Evolutionary conservation across 1,139 yeast genomes (phyloP).

Genomic region (Scheffersomyces insectosa): DNA sequence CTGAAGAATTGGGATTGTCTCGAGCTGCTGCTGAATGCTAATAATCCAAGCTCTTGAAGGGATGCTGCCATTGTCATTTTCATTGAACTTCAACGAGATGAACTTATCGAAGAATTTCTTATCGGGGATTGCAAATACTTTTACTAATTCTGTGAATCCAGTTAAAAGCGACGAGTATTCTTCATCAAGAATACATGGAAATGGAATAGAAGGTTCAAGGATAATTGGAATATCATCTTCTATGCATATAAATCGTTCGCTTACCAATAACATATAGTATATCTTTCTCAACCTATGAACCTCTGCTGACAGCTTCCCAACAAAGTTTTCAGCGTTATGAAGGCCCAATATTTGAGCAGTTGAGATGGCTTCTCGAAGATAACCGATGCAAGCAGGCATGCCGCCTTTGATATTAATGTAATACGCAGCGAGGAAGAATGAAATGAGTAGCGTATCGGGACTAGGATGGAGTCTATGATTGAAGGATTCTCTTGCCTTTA

Average conservation of each 20-base stretch:
- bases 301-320: slow-evolving; percentile 25
- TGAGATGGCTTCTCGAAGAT: slow-evolving; percentile 37
- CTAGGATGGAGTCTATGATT: slow-evolving; percentile 29
- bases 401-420: slow-evolving; percentile 29
- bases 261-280: slow-evolving; percentile 32
- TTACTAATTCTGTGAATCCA: slow-evolving; percentile 34
- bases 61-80: slow-evolving; percentile 3
- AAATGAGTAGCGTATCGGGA: slow-evolving; percentile 27
- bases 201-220: slow-evolving; percentile 35
- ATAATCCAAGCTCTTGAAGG: slow-evolving; percentile 22
- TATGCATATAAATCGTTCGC: slow-evolving; percentile 37
- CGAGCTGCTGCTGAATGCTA: slow-evolving; percentile 30
- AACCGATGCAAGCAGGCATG: slow-evolving; percentile 24
- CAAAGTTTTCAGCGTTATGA: slow-evolving; percentile 28
- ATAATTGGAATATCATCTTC: slow-evolving; percentile 40
- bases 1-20: slow-evolving; percentile 19
- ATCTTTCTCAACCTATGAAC: slow-evolving; percentile 32
- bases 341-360: slow-evolving; percentile 34
- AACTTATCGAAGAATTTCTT: slow-evolving; percentile 35
- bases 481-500: slow-evolving; percentile 28
- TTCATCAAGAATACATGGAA: slow-evolving; percentile 37
- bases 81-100: slow-evolving; percentile 17
- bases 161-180: slow-evolving; percentile 33
- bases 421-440: slow-evolving; percentile 36
- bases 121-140: slow-evolving; percentile 38